phyloP scores from a whole-genome alignment of 2,329 filamentous ascomycete species.

The Stagonosporopsis tanaceti region DNA sequence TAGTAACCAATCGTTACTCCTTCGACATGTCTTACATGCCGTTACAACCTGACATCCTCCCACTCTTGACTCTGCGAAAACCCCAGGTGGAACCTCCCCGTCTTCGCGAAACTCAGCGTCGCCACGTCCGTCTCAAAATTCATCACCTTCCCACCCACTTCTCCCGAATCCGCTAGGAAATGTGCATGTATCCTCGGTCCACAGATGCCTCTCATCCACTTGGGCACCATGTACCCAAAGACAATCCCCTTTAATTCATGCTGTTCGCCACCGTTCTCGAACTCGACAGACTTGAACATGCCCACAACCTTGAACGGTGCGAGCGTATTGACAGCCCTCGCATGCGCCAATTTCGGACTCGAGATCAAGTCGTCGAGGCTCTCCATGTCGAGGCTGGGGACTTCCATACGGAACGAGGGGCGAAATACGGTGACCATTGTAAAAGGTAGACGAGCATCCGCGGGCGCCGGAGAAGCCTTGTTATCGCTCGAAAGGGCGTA shows the following conservation, averaged over 20 bases:
- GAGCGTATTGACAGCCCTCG: conserved; percentile 49
- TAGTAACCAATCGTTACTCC: not conserved
- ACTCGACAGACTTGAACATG: conserved; percentile 45
- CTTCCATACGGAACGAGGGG: conserved; percentile 43
- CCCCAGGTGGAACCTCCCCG: conserved; percentile 53
- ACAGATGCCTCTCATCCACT: conserved; percentile 52
- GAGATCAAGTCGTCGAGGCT: conserved; percentile 27
- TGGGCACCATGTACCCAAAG: conserved; percentile 52
- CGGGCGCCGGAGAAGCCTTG: conserved; percentile 40
- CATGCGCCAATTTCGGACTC: conserved; percentile 24
- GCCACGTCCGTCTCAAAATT: conserved; percentile 51
- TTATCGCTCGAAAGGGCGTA: conserved; percentile 41
- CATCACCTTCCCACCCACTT: conserved; percentile 46
- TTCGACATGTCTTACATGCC: not conserved
- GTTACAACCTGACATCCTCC: conserved; percentile 41
- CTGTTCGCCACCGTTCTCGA: conserved; percentile 37
- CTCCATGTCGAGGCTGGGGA: conserved; percentile 29
- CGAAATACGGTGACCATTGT: conserved; percentile 54
- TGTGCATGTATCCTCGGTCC: conserved; percentile 51
- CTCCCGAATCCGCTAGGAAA: conserved; percentile 41
- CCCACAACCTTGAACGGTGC: conserved; percentile 51
- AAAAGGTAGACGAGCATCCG: conserved; percentile 48
- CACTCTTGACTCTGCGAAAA: conserved; percentile 54
- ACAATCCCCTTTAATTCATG: conserved; percentile 42
- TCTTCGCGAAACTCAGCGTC: conserved; percentile 50